A percentile compares a stretch with the other conserved stretches of the same genome.
Conservation (phyloP, 2,329 filamentous ascomycete species). For the Fusarium acutatum region DNA sequence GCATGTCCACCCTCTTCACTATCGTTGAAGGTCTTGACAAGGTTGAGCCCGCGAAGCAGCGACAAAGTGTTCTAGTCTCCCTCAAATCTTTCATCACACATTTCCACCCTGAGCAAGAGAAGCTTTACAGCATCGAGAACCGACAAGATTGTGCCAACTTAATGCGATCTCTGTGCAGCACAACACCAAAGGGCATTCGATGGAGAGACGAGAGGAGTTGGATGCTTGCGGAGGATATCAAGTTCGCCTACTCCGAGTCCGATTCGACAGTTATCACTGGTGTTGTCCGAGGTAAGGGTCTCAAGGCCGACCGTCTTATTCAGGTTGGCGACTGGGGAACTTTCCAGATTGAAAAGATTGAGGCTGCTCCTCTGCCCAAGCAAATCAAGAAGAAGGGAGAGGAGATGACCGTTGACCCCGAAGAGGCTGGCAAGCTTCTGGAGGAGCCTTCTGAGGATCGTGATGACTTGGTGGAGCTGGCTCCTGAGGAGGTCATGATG, state of each 20-base stretch:
- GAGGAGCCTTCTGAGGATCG: conserved; percentile 80
- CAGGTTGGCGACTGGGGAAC: conserved; percentile 95
- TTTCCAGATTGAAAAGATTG: conserved; percentile 91
- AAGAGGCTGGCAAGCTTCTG: conserved; percentile 65
- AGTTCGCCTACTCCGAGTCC: conserved; percentile 70
- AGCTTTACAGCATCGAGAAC: conserved; percentile 86
- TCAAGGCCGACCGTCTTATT: conserved; percentile 90
- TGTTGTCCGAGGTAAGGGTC: conserved; percentile 81
- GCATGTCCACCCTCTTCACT: conserved; percentile 90
- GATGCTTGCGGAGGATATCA: conserved; percentile 87
- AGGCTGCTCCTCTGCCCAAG: conserved; percentile 73
- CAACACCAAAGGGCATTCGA: conserved; percentile 89
- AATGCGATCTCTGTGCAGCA: conserved; percentile 89
- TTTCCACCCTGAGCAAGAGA: conserved; percentile 93
- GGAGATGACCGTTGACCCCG: conserved; percentile 79
- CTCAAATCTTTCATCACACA: conserved; percentile 93
- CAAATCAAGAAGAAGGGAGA: conserved; percentile 68
- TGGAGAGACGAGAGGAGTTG: conserved; percentile 97
- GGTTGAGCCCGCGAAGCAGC: conserved; percentile 81
- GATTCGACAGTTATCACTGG: conserved; percentile 81
- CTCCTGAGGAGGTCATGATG: conserved; percentile 87
- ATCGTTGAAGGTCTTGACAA: conserved; percentile 82
- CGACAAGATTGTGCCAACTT: conserved; percentile 91
- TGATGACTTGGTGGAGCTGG: conserved; percentile 83
- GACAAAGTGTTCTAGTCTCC: conserved; percentile 78